A percentile compares a stretch with the other conserved stretches of the same genome.
phyloP scores from a whole-genome alignment of 768 basidiomycete genomes.

The Cubamyces sp. region DNA sequence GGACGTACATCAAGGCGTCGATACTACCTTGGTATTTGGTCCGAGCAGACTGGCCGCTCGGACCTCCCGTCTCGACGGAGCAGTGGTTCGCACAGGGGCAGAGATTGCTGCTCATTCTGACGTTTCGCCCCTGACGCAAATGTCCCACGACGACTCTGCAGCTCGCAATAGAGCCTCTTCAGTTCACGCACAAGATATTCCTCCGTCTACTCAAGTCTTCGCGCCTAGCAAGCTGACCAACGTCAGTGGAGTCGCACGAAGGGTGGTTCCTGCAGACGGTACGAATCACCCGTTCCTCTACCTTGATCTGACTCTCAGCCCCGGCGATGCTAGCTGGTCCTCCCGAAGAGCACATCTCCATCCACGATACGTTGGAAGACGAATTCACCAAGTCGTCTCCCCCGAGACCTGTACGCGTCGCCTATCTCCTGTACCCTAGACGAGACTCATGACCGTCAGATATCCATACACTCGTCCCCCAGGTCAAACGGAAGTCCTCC shows the following conservation, averaged over 20 bases:
- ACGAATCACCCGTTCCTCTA: neutral
- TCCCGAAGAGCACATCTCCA: slow-evolving; percentile 13
- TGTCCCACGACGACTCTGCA: neutral
- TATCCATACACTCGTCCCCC: slow-evolving; percentile 11
- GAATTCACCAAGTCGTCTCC: slow-evolving; percentile 5
- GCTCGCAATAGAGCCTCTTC: too few species aligned
- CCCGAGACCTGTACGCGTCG: slow-evolving; percentile 16
- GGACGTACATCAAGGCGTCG: slow-evolving; percentile 39
- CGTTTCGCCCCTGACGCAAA: slow-evolving; percentile 17
- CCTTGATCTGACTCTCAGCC: neutral
- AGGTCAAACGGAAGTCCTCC: slow-evolving; percentile 39
- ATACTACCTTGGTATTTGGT: slow-evolving; percentile 36
- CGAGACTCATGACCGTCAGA: slow-evolving; percentile 43
- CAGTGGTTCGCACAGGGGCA: slow-evolving; percentile 10
- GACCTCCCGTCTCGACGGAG: slow-evolving; percentile 1
- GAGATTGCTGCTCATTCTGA: slow-evolving; percentile 17
- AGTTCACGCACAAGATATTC: slow-evolving; percentile 2
- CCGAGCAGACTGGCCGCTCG: slow-evolving; percentile 24
- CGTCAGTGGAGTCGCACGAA: neutral
- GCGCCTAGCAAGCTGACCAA: slow-evolving; percentile 28
- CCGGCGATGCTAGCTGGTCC: neutral
- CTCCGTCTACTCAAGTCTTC: slow-evolving; percentile 32
- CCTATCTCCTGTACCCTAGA: neutral
- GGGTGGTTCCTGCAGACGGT: neutral
- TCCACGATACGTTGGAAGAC: slow-evolving; percentile 19